Percentiles rank a stretch among this genome's conserved stretches.
phyloP scores from a whole-genome alignment of 1,139 yeast species.

The Blastobotrys elegans region DNA sequence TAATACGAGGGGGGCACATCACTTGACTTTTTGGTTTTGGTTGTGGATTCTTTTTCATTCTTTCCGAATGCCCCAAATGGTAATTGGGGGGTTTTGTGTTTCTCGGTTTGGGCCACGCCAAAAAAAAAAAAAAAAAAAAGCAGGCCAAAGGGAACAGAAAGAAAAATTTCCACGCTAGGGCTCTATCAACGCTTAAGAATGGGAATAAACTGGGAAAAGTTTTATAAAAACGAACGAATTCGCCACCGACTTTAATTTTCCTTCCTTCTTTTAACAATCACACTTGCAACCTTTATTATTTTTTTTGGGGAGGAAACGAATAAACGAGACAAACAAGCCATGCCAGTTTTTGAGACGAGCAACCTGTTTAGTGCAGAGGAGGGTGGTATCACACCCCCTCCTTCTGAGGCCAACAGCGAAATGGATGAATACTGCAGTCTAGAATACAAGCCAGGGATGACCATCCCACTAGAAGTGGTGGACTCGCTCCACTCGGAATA shows the following conservation, averaged over 20 bases:
- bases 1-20: too few relatives aligned
- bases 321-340: not conserved
- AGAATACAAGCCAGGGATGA: constrained; percentile 5
- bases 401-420: too few relatives aligned
- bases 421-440: not conserved
- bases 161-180: too few relatives aligned
- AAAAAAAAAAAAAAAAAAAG: not conserved
- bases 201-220: not conserved
- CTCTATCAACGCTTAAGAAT: too few relatives aligned
- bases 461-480: not conserved
- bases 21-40: too few relatives aligned
- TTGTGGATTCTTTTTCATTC: too few relatives aligned
- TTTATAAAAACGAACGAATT: not conserved
- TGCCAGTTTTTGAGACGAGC: not conserved
- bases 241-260: not conserved
- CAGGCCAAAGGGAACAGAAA: not conserved
- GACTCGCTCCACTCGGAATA: constrained; percentile 1
- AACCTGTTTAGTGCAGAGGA: constrained; percentile 2
- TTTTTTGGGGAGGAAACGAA: not conserved
- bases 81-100: too few relatives aligned
- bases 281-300: not conserved
- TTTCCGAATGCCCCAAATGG: not conserved
- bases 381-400: too few relatives aligned
- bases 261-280: not conserved
- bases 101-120: too few relatives aligned